A percentile compares a stretch with the other conserved stretches of the same genome.
Evolutionary conservation across 2,329 filamentous ascomycete genomes (phyloP).

Genomic region (Cytospora piceae): DNA sequence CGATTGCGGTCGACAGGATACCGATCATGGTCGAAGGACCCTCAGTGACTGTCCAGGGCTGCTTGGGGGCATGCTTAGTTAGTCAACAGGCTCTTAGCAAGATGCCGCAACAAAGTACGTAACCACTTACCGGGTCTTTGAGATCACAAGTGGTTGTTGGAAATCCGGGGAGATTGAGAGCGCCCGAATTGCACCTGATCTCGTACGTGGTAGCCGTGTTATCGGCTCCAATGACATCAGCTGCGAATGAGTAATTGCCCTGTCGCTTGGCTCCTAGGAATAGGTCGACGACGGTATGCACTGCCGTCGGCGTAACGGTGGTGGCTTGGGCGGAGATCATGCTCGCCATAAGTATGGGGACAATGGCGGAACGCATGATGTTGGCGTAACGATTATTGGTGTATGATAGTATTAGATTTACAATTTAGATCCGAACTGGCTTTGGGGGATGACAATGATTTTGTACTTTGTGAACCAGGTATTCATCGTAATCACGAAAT

Average conservation of each 20-base stretch:
- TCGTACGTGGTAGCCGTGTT: not conserved
- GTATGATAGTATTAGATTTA: too few species aligned
- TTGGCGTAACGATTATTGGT: too few species aligned
- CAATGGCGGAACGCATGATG: too few species aligned
- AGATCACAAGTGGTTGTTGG: constrained; percentile 2
- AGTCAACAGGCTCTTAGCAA: not conserved
- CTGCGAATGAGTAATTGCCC: not conserved
- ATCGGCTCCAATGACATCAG: not conserved
- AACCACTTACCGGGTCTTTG: constrained; percentile 2
- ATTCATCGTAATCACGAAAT: too few species aligned
- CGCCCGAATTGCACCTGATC: not conserved
- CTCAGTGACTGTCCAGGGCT: not conserved
- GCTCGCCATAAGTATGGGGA: too few species aligned
- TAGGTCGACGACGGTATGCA: not conserved
- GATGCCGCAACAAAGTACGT: not conserved
- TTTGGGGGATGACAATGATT: too few species aligned
- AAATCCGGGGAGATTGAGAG: constrained; percentile 4
- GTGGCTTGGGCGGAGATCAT: too few species aligned
- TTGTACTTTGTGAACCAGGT: too few species aligned
- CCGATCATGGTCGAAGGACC: constrained; percentile 3
- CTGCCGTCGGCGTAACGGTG: not conserved
- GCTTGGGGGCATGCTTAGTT: too few species aligned
- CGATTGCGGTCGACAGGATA: constrained; percentile 1
- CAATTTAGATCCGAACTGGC: too few species aligned
- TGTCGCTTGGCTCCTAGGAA: not conserved